Evolutionary conservation across 306 rosid species (phyloP).

Genomic region (apple (Malus domestica)): DNA sequence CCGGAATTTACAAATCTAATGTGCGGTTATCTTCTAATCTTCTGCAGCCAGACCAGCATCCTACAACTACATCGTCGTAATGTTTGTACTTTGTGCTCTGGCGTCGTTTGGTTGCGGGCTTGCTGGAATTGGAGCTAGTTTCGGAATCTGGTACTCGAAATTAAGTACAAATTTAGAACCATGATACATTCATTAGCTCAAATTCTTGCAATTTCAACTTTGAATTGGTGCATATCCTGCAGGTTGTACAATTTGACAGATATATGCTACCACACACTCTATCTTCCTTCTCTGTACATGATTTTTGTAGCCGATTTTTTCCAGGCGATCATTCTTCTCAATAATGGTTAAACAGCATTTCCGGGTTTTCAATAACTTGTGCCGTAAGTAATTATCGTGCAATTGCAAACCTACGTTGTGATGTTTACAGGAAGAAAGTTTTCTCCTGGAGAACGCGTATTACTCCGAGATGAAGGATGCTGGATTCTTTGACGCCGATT

Average conservation of each 20-base stretch:
- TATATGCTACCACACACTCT: conserved; percentile 56
- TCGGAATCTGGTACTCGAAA: conserved; percentile 58
- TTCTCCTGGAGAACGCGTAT: conserved; percentile 66
- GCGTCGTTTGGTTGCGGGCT: conserved; percentile 50
- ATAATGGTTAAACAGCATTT: background rate
- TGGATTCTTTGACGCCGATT: conserved; percentile 82
- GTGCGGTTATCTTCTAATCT: conserved; percentile 13
- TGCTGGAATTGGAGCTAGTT: conserved; percentile 38
- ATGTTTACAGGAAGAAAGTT: conserved; percentile 57
- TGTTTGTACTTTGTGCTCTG: conserved; percentile 46
- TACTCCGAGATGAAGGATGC: conserved; percentile 87
- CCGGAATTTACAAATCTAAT: background rate
- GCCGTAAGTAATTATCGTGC: background rate
- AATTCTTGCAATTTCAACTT: background rate
- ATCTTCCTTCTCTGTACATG: conserved; percentile 60
- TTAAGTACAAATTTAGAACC: background rate
- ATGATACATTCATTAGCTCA: background rate
- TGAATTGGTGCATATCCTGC: conserved; percentile 12
- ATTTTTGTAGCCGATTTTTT: conserved; percentile 68
- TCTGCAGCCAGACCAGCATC: conserved; percentile 67
- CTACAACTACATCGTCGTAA: conserved; percentile 47
- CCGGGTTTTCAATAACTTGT: background rate
- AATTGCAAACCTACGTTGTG: background rate
- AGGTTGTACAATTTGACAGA: conserved; percentile 60
- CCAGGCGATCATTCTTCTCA: conserved; percentile 32